phyloP scores from a whole-genome alignment of 2,329 filamentous ascomycete species.

The Hypoxylon sp. region DNA sequence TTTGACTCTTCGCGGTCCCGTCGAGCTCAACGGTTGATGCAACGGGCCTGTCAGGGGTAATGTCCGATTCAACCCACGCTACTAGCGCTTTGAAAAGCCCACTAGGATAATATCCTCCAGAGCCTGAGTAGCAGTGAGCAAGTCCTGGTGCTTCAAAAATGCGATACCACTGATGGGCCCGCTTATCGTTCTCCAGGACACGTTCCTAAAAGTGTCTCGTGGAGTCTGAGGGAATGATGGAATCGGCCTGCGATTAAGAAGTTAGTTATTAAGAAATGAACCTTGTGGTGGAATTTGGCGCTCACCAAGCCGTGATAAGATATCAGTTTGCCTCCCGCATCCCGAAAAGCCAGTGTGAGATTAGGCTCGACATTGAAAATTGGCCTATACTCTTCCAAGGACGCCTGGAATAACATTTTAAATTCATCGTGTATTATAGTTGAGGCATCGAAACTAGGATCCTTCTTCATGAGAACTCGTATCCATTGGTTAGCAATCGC shows the following conservation, averaged over 20 bases:
- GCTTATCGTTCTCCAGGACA: slow-evolving; percentile 20
- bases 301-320: slow-evolving; percentile 6
- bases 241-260: slow-evolving; percentile 7
- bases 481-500: no score
- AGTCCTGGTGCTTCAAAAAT: slow-evolving; percentile 40
- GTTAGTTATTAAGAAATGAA: no score
- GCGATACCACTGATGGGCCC: slow-evolving; percentile 36
- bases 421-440: no score
- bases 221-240: slow-evolving; percentile 23
- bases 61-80: slow-evolving; percentile 33
- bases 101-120: slow-evolving; percentile 36
- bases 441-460: no score
- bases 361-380: no score
- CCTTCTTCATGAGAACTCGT: no score
- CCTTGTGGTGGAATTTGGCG: neutral
- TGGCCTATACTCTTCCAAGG: no score
- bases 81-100: slow-evolving; percentile 35
- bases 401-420: no score
- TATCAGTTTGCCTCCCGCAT: no score
- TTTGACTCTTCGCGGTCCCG: slow-evolving; percentile 7
- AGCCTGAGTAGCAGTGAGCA: slow-evolving; percentile 27
- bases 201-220: slow-evolving; percentile 25
- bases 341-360: no score
- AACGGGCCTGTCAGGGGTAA: slow-evolving; percentile 24
- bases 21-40: slow-evolving; percentile 9